These are phyloP conservation scores for Sarocladium kiliense DNA, from an alignment of 2,329 filamentous ascomycete genomes.

Conservation along the genomic window DNA sequence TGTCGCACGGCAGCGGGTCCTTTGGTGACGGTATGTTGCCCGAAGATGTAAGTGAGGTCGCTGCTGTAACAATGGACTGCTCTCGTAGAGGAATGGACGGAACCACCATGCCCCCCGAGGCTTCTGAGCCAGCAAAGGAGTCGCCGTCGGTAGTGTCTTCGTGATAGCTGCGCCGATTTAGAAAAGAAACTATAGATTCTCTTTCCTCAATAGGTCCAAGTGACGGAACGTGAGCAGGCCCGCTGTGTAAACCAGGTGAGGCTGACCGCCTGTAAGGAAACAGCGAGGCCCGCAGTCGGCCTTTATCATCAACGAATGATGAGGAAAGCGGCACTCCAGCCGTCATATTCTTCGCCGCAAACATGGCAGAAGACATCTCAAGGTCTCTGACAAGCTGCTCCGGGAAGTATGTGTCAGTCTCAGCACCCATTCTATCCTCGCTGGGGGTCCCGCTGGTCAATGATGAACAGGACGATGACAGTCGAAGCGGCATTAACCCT, in stretches of 20 bases:
- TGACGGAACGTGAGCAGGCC: conserved; percentile 21
- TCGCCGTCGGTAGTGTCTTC: conserved; percentile 28
- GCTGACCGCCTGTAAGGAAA: not conserved
- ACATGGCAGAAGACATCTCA: conserved; percentile 41
- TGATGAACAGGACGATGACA: conserved; percentile 23
- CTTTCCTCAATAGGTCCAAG: conserved; percentile 31
- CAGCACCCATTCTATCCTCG: conserved; percentile 23
- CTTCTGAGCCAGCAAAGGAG: conserved; percentile 24
- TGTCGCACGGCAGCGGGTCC: conserved; percentile 14
- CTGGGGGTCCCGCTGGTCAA: conserved; percentile 16
- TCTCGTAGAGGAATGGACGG: conserved; percentile 27
- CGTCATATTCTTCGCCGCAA: conserved; percentile 46
- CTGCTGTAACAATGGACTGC: conserved; percentile 29
- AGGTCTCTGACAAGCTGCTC: conserved; percentile 52
- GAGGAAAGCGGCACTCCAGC: conserved; percentile 36
- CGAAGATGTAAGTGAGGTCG: conserved; percentile 29
- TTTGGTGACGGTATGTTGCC: conserved; percentile 23
- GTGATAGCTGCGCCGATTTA: conserved; percentile 17
- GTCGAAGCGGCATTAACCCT: conserved; percentile 29
- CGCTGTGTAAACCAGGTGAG: conserved; percentile 2
- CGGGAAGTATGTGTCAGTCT: conserved; percentile 42
- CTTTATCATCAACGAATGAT: conserved; percentile 25
- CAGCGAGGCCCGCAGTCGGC: conserved; percentile 12
- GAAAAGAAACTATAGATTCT: conserved; percentile 29
- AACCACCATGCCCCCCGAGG: conserved; percentile 25